phyloP scores from a whole-genome alignment of 2,329 filamentous ascomycete genomes.

The Taxawa tesnikishii region DNA sequence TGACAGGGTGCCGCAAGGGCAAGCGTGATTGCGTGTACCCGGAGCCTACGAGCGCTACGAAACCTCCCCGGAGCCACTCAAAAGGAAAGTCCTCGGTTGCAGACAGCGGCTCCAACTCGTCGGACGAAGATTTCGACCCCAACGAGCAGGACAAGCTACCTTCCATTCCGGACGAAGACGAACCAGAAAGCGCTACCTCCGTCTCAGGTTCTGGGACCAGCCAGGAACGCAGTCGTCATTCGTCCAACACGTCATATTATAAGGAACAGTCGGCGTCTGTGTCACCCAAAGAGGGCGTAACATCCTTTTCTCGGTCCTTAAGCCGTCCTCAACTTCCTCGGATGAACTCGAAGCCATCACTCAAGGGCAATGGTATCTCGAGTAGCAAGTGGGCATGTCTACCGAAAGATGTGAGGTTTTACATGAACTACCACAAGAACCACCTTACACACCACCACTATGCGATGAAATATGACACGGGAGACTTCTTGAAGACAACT shows the following conservation, averaged over 20 bases:
- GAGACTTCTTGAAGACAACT: constrained; percentile 60
- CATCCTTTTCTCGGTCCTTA: constrained; percentile 1
- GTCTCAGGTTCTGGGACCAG: background rate
- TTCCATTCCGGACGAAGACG: constrained; percentile 31
- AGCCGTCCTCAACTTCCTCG: constrained; percentile 4
- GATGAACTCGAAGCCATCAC: constrained; percentile 6
- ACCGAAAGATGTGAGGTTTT: constrained; percentile 57
- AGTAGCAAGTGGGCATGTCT: constrained; percentile 17
- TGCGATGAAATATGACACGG: constrained; percentile 57
- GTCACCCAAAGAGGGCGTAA: background rate
- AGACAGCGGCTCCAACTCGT: constrained; percentile 37
- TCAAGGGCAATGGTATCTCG: constrained; percentile 5
- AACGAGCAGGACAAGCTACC: constrained; percentile 26
- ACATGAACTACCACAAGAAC: constrained; percentile 65
- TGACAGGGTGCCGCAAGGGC: constrained; percentile 74
- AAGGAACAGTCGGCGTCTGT: constrained; percentile 1
- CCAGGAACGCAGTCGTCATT: constrained; percentile 17
- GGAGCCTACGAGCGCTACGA: constrained; percentile 46
- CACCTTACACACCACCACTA: constrained; percentile 77
- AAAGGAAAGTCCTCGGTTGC: constrained; percentile 32
- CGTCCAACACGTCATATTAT: constrained; percentile 23
- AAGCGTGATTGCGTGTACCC: constrained; percentile 85
- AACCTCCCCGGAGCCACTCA: constrained; percentile 27
- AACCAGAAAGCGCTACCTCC: constrained; percentile 26
- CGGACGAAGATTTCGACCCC: constrained; percentile 35